Evolutionary conservation across 1,284 basidiomycete genomes (phyloP), one percentile per base, ranked within the genome.

Genomic region (Apiotrichum laibachii): DNA sequence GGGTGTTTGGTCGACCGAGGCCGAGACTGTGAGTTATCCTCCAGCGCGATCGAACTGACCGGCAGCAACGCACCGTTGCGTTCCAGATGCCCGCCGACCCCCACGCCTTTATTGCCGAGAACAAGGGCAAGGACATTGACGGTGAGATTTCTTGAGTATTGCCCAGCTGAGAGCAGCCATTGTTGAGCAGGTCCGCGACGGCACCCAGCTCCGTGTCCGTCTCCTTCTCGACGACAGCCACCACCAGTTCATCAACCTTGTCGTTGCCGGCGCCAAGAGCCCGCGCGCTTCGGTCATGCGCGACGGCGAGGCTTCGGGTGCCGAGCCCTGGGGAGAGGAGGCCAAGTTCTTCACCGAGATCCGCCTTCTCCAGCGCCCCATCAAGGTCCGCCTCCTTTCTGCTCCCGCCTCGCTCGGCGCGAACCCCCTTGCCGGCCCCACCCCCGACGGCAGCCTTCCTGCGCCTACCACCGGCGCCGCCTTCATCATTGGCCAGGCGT

Each of bases 271-370:
- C 52, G 87, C 93, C 55, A 87, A 91, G 60, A 86, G 87, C 68
- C 84, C 91, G 51, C 87, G 88, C 65, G 84, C 83, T 2, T 66
- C 70, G 2, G 84, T 86, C 19, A 82, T 82, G 31, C 88, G 87
- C 67, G 87, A 86, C 58, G 88, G 87, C 26, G 90, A 92, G 71
- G 56, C 82, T 2, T 63, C 64, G 6, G 64, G 62, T 6, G 86
- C 89, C 16, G 91, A 94, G 75, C 84, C 83, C 43, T 92, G 85
- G 83, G 88, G 85, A 60, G 91, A 93, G 80, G 91, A 97, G 88
- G 90, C 93, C 52, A 92, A 88, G 80, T 93, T 88, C 81, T 99
- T 98, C 79, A 90, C 89, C 59, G 95, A 99, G 80, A 88, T 87
- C 11, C 86, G 95, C 56, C 83, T 99, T 33, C 84, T 99, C 39